These are phyloP conservation scores for Chloranthus sessilifolius DNA, from an alignment of 164 flowering plant genomes.

Conservation along the genomic window DNA sequence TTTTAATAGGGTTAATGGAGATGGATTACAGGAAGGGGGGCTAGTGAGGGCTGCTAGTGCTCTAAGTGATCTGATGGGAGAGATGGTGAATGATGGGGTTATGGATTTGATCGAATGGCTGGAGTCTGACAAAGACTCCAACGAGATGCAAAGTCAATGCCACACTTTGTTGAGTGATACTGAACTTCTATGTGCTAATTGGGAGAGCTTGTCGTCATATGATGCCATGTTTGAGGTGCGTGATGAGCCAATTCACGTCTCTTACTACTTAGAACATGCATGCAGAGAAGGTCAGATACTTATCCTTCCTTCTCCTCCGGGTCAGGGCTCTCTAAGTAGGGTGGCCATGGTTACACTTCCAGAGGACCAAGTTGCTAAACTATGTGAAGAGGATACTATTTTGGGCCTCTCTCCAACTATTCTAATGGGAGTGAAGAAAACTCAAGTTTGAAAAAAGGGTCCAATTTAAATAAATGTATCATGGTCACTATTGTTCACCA, in stretches of 20 bases:
- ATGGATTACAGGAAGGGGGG: slow-evolving; percentile 9
- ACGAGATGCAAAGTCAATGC: neutral
- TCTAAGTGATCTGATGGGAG: slow-evolving; percentile 18
- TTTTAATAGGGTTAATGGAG: slow-evolving; percentile 31
- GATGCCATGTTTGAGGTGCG: slow-evolving; percentile 29
- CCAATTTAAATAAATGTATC: no score
- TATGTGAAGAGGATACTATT: slow-evolving; percentile 35
- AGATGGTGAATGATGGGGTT: slow-evolving; percentile 32
- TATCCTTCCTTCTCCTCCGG: slow-evolving; percentile 36
- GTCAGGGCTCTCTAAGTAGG: slow-evolving; percentile 41
- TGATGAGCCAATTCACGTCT: slow-evolving; percentile 29
- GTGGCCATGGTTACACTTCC: slow-evolving; percentile 55
- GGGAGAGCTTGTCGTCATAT: slow-evolving; percentile 30
- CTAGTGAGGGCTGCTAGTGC: slow-evolving; percentile 30
- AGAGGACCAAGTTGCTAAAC: slow-evolving; percentile 26
- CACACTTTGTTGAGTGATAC: slow-evolving; percentile 17
- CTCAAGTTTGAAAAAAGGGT: neutral
- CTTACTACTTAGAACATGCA: slow-evolving; percentile 41
- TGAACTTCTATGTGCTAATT: slow-evolving; percentile 40
- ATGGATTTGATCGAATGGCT: slow-evolving; percentile 53
- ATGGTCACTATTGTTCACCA: no score
- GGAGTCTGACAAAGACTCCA: slow-evolving; percentile 10
- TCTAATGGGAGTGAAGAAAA: slow-evolving; percentile 27
- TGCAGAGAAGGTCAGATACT: slow-evolving; percentile 39
- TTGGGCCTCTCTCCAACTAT: slow-evolving; percentile 35